Evolutionary conservation across 495 filamentous ascomycete genomes (phyloP), one percentile per base, ranked within the genome.

Genomic region (Xanthoparmelia taractica): DNA sequence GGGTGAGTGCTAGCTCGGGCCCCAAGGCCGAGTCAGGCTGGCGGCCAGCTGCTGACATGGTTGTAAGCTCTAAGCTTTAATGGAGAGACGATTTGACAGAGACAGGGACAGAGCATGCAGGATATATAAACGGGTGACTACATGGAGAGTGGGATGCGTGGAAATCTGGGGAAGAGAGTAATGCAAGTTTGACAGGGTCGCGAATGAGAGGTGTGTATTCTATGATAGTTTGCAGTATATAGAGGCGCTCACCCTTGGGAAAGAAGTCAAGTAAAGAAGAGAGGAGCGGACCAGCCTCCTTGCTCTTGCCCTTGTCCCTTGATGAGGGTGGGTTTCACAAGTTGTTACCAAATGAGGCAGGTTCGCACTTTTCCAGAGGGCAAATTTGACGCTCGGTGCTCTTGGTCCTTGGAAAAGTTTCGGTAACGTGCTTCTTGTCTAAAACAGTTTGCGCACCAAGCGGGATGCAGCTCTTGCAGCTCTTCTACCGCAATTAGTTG

Each of bases 361-460:
- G 20, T 40, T 55, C 18, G 48, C 27, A 20, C 60, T 27, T n/a
- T 56, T 62, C 48, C 60, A 38, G 33, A 43, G 13, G 36, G 25
- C 10, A 31, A 62, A 18, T 18, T 43, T 31, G 27, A 27, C 40
- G 57, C 40, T 58, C 50, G 50, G 50, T 54, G 50, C 50, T 33
- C 10, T 54, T 54, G 50, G 18, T 12, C 31, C 15, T 27, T 18
- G 38, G n/a, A 41, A 25, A 36, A 29, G 31, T 48, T 40, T 58
- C 61, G 55, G 61, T n/a, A 56, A 63, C 61, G 45, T 63, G 56
- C 55, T 48, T 63, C 31, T 31, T 59, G 61, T 63, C 54, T 63
- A 25, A 59, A 40, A 58, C 55, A n/a, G 52, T 63, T n/a, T 63
- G 61, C 61, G 61, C 41, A 57, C 60, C 47, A 62, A 62, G 36